Evolutionary conservation across 1,284 basidiomycete species (phyloP).

Genomic region (Xanthoconium separans): DNA sequence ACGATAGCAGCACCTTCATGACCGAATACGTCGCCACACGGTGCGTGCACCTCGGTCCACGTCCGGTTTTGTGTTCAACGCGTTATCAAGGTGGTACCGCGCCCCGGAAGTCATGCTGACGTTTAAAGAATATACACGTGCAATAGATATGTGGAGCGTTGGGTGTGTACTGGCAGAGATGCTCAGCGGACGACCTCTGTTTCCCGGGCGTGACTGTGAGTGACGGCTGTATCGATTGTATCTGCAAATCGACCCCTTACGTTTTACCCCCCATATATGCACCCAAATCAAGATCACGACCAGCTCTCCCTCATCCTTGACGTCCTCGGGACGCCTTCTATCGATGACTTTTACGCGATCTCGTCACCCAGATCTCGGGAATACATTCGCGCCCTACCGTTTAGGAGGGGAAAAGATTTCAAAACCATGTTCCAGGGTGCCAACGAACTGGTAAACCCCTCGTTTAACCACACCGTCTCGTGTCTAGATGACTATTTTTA

Average conservation of each 20-base stretch:
- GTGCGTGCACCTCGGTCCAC: slow-evolving; percentile 34
- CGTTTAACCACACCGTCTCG: not conserved
- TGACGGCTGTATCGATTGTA: not conserved
- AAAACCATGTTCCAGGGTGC: slow-evolving; percentile 75
- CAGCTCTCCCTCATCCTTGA: slow-evolving; percentile 87
- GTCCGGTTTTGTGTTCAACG: not conserved
- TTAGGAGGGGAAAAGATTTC: slow-evolving; percentile 85
- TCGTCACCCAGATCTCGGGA: slow-evolving; percentile 84
- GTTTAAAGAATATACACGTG: slow-evolving; percentile 91
- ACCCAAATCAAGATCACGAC: slow-evolving; percentile 63
- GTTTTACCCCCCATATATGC: not conserved
- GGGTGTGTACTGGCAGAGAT: slow-evolving; percentile 95
- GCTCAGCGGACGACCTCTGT: slow-evolving; percentile 87
- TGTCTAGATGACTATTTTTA: slow-evolving; percentile 3
- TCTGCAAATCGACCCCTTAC: not conserved
- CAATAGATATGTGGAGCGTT: slow-evolving; percentile 93
- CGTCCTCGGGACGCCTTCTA: slow-evolving; percentile 84
- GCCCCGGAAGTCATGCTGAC: slow-evolving; percentile 96
- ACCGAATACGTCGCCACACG: slow-evolving; percentile 92
- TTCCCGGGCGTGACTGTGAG: slow-evolving; percentile 84
- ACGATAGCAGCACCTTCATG: slow-evolving; percentile 88
- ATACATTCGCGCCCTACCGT: slow-evolving; percentile 91
- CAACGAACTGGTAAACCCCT: slow-evolving; percentile 62
- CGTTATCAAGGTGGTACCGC: slow-evolving; percentile 76
- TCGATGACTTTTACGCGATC: slow-evolving; percentile 93